A percentile compares a stretch with the other conserved stretches of the same genome.
phyloP scores from a whole-genome alignment of 495 filamentous ascomycete genomes.

The Penicillium paxilli region DNA sequence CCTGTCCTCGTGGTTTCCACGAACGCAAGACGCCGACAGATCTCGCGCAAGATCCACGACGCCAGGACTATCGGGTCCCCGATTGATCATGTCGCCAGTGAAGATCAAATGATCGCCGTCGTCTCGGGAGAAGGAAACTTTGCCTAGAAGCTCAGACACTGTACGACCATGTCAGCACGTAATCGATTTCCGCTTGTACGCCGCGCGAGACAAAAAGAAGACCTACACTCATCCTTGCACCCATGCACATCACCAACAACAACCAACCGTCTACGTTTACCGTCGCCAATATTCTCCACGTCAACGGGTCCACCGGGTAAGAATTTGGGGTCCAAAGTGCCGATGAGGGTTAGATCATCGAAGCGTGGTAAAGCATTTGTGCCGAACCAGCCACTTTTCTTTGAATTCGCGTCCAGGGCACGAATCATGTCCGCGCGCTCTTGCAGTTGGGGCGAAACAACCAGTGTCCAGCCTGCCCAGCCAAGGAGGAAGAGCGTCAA shows the following conservation, averaged over 20 bases:
- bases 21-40: conserved; percentile 72
- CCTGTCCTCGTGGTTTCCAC: conserved; percentile 92
- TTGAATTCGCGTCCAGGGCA: conserved; percentile 36
- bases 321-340: conserved; percentile 36
- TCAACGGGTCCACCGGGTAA: conserved; percentile 24
- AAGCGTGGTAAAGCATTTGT: conserved; percentile 48
- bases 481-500: conserved; percentile 35
- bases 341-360: conserved; percentile 47
- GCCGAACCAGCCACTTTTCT: conserved; percentile 46
- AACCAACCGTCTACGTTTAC: conserved; percentile 54
- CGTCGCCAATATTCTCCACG: conserved; percentile 4
- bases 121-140: conserved; percentile 60
- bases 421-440: conserved; percentile 36
- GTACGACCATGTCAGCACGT: not conserved
- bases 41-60: conserved; percentile 73
- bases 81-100: conserved; percentile 81
- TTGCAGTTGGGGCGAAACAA: conserved; percentile 39
- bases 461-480: conserved; percentile 40
- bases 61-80: conserved; percentile 80
- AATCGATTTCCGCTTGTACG: no score
- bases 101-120: conserved; percentile 75
- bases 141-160: conserved; percentile 66
- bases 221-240: conserved; percentile 63
- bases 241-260: conserved; percentile 92
- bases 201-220: no score